Base-by-base conservation (phyloP, 148 eudicot genomes). In the Chenopodium album region DNA sequence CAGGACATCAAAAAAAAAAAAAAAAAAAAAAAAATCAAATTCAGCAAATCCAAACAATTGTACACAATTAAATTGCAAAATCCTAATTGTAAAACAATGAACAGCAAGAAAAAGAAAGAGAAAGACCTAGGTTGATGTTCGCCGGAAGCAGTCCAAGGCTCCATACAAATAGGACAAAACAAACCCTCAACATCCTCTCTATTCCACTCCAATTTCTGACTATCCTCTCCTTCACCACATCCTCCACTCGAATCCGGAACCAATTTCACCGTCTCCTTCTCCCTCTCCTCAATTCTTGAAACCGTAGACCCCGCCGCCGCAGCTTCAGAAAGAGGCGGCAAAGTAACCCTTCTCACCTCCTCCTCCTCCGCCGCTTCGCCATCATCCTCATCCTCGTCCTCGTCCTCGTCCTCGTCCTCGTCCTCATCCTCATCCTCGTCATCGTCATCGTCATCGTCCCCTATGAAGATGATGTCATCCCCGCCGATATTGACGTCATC, bases 101-200 rank as follows among this genome's bases (percentile, higher is more conserved):
- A 48, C 6, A 41, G 7, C 7, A 41, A n/a, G 23, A 56, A 32
- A 29, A 16, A 71, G 37, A 37, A 19, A 62, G 47, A 54, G 44
- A n/a, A 56, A 0, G 73, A 93, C 97, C 97, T 87, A 73, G 91
- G 87, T 76, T 88, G 89, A 84, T 95, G 98, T 14, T 87, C 88
- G 64, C 94, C 95, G 44, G 85, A 87, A 76, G 73, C 84, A 67
- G 89, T 82, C 97, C 97, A 94, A 80, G 90, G 86, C 16, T 90
- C 95, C 87, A 89, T 87, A 82, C 98, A 94, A 83, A 94, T 93
- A 29, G 98, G 85, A 85, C 97, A 94, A 84, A 73, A 83, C 56
- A 91, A 64, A 7, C 98, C 98, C 22, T 93, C 98, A 44, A 90
- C 79, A 11, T 91, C 91, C 75, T 79, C 78, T 78, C 80, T 73